Evolutionary conservation across 2,329 filamentous ascomycete species (phyloP), one percentile per base, ranked within the genome.

Genomic region (Penicillium sp.): DNA sequence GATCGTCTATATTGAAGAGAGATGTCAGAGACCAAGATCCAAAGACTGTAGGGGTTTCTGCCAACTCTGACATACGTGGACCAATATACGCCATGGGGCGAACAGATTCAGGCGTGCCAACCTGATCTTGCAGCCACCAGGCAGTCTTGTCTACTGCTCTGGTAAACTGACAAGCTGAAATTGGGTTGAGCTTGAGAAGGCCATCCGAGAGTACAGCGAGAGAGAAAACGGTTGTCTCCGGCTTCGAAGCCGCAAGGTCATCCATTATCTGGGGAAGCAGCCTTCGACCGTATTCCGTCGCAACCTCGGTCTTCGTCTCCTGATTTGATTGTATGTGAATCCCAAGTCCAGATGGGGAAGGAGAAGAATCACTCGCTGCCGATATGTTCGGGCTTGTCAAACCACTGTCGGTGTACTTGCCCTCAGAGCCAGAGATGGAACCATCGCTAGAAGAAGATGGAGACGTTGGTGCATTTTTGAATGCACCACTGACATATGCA

Each of bases 101-200:
- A 39, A 55, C 15, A 12, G 8, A 28, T 11, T 50, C 45, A 5
- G 51, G 37, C 7, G 38, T 59, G 20, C 52, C 57, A 51, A 59
- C 14, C 11, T 59, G 51, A 38, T 35, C 28, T 0, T 31, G 38
- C 8, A 59, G 43, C 57, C 57, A 59, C 45, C 45, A 55, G 15
- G 57, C 52, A 47, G 57, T 55, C 38, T 51, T 55, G 20, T 59
- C 52, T 1, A 59, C 57, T 55, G 57, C 57, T 47, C 45, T 42
- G 37, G 45, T 39, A n/a, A 55, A 59, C 6, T 38, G 43, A 4
- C 8, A 5, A 31, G 57, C 57, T 22, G 51, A 51, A 43, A 55
- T 43, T 25, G 43, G 25, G 25, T 50, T 43, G 17, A 59, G 51
- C 7, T 50, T 37, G 15, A 55, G 43, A 39, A 50, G 28, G n/a